A percentile compares a stretch with the other conserved stretches of the same genome.
These are phyloP conservation scores for Microsporum audouinii DNA, from an alignment of 2,329 filamentous ascomycete species.

Conservation along the genomic window DNA sequence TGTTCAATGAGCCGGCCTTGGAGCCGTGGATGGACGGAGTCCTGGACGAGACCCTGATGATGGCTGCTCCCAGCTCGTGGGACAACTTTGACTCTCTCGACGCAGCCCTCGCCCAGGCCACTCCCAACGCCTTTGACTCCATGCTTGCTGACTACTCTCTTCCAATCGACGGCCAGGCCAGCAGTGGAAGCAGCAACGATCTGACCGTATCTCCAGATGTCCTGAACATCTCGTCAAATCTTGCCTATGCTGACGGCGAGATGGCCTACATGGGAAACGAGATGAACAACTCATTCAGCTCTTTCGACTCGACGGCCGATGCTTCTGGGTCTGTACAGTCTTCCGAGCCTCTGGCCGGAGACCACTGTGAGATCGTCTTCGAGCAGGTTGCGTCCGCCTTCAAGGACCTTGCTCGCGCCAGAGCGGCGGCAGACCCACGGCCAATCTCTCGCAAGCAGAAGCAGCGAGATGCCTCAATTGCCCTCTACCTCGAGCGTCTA, in stretches of 20 bases:
- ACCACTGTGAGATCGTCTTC: constrained; percentile 9
- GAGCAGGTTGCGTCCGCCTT: constrained; percentile 14
- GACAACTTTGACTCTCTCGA: background rate
- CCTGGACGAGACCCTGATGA: constrained; percentile 10
- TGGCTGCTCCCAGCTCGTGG: constrained; percentile 1
- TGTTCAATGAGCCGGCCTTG: constrained; percentile 1
- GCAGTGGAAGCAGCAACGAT: background rate
- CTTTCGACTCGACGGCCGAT: background rate
- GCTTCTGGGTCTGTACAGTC: background rate
- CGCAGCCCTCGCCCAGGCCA: background rate
- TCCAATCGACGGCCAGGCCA: background rate
- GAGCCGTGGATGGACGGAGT: constrained; percentile 14
- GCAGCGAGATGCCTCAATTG: constrained; percentile 32
- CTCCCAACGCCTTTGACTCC: background rate
- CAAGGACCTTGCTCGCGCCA: constrained; percentile 27
- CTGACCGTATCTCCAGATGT: background rate
- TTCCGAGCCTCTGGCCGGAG: background rate
- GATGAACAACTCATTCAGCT: background rate
- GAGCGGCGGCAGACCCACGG: constrained; percentile 28
- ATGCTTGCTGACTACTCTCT: background rate
- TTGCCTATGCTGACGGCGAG: background rate
- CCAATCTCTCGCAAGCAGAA: constrained; percentile 30
- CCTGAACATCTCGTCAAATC: background rate
- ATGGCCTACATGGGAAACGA: background rate
- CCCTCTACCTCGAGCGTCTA: constrained; percentile 30